Conservation (phyloP, 2,329 filamentous ascomycete genomes). For the Aspergillus sp. region DNA sequence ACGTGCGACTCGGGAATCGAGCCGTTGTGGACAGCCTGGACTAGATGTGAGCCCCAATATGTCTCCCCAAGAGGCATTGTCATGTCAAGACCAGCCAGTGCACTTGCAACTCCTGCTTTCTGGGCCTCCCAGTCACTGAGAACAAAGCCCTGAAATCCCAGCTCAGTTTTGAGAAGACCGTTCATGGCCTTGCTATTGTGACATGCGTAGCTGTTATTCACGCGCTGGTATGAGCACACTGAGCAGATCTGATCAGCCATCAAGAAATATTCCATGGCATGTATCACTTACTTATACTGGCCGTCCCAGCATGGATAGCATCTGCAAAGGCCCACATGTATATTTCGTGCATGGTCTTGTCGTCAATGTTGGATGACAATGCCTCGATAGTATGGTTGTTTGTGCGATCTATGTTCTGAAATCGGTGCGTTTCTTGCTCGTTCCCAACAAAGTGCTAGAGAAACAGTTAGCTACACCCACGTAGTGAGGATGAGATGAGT, state of each 20-base stretch:
- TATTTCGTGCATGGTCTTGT: conserved; percentile 65
- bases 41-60: conserved; percentile 27
- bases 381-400: conserved; percentile 21
- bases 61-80: conserved; percentile 18
- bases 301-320: conserved; percentile 57
- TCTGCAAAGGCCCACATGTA: conserved; percentile 69
- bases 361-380: conserved; percentile 63
- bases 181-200: conserved; percentile 78
- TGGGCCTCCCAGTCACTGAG: conserved; percentile 78
- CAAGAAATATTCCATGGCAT: no score
- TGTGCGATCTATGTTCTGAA: not conserved
- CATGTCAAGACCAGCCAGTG: conserved; percentile 28
- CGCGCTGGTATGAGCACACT: conserved; percentile 61
- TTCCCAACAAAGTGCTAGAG: conserved; percentile 60
- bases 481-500: no score
- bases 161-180: conserved; percentile 72
- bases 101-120: conserved; percentile 49
- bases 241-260: conserved; percentile 37
- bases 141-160: conserved; percentile 73
- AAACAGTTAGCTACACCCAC: conserved; percentile 27
- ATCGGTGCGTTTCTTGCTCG: conserved; percentile 54
- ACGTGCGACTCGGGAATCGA: conserved; percentile 54
- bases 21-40: conserved; percentile 57
- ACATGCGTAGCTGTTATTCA: conserved; percentile 79
- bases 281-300: conserved; percentile 11